These are phyloP conservation scores for Colletotrichum spinosum DNA, from an alignment of 2,329 filamentous ascomycete species.

Conservation along the genomic window DNA sequence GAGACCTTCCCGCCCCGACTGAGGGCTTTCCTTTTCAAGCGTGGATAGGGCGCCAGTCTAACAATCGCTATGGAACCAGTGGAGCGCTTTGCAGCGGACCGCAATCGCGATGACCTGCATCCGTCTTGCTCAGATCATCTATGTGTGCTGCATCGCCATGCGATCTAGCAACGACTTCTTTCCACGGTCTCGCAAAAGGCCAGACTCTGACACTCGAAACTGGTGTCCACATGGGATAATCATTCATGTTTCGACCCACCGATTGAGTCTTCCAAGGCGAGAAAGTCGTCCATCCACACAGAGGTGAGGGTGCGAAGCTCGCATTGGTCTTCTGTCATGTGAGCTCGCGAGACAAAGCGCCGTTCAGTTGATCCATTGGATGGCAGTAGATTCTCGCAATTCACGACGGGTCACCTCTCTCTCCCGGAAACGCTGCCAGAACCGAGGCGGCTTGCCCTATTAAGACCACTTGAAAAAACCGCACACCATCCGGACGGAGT, in stretches of 20 bases:
- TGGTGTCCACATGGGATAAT: neutral
- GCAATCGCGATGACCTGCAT: constrained; percentile 37
- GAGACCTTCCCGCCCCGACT: neutral
- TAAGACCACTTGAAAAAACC: neutral
- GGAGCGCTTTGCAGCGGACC: constrained; percentile 23
- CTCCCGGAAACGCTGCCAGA: constrained; percentile 3
- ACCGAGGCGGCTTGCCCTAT: constrained; percentile 5
- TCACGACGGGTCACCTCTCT: constrained; percentile 16
- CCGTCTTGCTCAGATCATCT: constrained; percentile 33
- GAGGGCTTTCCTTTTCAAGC: constrained; percentile 7
- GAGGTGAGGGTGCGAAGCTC: constrained; percentile 18
- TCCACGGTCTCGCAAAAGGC: constrained; percentile 23
- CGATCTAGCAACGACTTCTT: constrained; percentile 24
- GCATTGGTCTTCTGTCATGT: constrained; percentile 38
- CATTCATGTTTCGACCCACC: constrained; percentile 13
- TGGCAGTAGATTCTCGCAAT: constrained; percentile 11
- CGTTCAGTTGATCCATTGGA: constrained; percentile 24
- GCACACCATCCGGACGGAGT: constrained; percentile 8
- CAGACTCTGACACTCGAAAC: neutral
- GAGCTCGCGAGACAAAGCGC: constrained; percentile 31
- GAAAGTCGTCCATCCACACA: constrained; percentile 33
- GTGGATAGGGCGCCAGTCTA: constrained; percentile 18
- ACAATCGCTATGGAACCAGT: constrained; percentile 27
- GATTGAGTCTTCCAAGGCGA: constrained; percentile 19
- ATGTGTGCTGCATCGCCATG: constrained; percentile 29